Evolutionary conservation across 805 yeast genomes (phyloP).

Genomic region (Spencermartinsiella europaea): DNA sequence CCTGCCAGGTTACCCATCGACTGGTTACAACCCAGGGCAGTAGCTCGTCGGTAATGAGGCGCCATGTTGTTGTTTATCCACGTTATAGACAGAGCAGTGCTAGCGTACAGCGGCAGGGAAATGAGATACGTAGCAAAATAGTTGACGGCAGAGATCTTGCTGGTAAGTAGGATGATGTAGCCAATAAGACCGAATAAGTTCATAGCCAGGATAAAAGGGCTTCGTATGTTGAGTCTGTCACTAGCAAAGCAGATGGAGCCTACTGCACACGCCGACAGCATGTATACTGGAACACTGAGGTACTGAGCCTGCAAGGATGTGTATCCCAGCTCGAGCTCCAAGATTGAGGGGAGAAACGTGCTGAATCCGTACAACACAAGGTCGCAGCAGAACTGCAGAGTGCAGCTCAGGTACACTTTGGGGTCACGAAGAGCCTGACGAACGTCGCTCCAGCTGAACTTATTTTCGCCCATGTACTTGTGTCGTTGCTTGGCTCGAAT

Average conservation of each 20-base stretch:
- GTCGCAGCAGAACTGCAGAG: slow-evolving; percentile 8
- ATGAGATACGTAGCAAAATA: slow-evolving; percentile 12
- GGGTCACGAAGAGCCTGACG: slow-evolving; percentile 5
- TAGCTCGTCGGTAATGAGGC: slow-evolving; percentile 33
- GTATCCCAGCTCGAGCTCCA: too few relatives aligned
- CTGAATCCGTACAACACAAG: slow-evolving; percentile 10
- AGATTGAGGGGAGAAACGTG: slow-evolving; percentile 8
- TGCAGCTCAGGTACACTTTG: slow-evolving; percentile 2
- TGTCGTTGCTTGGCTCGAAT: too few relatives aligned
- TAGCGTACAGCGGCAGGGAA: slow-evolving; percentile 29
- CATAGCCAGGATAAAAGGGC: background rate
- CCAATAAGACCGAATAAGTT: background rate
- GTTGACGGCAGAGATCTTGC: slow-evolving; percentile 23
- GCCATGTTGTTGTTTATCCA: slow-evolving; percentile 43
- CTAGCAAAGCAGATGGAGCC: too few relatives aligned
- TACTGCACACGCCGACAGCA: too few relatives aligned
- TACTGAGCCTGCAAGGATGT: slow-evolving; percentile 4
- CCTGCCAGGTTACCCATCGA: slow-evolving; percentile 44
- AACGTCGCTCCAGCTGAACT: slow-evolving; percentile 7
- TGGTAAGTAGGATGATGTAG: slow-evolving; percentile 27
- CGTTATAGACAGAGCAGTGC: slow-evolving; percentile 37
- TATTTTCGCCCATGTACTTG: slow-evolving; percentile 2
- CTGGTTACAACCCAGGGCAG: slow-evolving; percentile 40
- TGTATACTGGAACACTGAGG: slow-evolving; percentile 10
- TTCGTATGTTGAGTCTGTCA: background rate